Evolutionary conservation across 176 grass and related monocot genomes (phyloP), one percentile per base, ranked within the genome.

Genomic region (Elymus sibiricus): DNA sequence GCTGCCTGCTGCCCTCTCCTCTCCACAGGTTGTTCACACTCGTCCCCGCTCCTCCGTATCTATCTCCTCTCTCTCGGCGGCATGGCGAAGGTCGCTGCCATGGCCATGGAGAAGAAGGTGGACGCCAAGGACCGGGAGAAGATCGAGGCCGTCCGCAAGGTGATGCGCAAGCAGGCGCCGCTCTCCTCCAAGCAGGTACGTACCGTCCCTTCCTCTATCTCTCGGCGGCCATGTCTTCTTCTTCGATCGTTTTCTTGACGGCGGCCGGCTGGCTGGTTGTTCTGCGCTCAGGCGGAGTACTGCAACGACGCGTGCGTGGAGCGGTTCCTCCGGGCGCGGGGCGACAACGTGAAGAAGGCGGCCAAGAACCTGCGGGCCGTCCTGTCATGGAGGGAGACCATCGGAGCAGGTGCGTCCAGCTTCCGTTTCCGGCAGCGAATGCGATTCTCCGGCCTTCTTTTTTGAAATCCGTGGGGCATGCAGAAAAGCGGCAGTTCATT

Each of bases 251-350:
- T 19, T 79, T 25, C 4, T 73, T 73, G 70, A 73, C 14, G 19
- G 39, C 44, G 7, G 19, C 53, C 53, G 53, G 53, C 19, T 56
- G 53, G 6, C 6, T 8, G 49, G 16, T 7, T 21, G 15, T 17
- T 15, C 2, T 0, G 19, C 66, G 32, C 17, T 11, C 93, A 99
- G 97, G 97, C 89, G 85, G 85, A 90, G 87, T 99, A 88, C 86
- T 99, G 97, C 86, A 97, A 97, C 82, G 94, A 99, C 83, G 90
- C 84, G 14, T 94, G 97, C 79, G 94, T 99, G 22, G 80, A 83
- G 70, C 89, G 97, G 63, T 91, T 99, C 86, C 90, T 99, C 59
- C 90, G 79, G 77, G 79, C 92, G 60, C 88, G 89, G 26, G 90
- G 92, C 10, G 87, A 91, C 15, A 99, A 74, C 86, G 94, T 85